Conservation (phyloP, 805 yeast species). For the Nakazawaea ambrosiae region DNA sequence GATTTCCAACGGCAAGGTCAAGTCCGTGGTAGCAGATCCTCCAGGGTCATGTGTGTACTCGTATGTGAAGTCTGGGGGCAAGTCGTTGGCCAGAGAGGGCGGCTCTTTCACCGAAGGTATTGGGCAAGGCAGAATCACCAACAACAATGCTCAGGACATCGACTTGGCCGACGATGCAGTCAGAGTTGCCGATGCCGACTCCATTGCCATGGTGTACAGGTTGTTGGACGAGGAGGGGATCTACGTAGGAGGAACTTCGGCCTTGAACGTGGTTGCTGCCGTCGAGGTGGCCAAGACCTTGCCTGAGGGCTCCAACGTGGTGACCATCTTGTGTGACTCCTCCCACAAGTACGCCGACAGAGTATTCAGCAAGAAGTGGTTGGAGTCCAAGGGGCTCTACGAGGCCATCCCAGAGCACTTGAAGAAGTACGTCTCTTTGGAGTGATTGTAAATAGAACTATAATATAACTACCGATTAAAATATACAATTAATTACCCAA, state of each 20-base stretch:
- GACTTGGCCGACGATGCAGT: constrained; percentile 75
- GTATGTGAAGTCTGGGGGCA: constrained; percentile 65
- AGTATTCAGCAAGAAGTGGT: constrained; percentile 72
- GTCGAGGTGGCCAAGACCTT: constrained; percentile 62
- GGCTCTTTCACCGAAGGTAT: constrained; percentile 92
- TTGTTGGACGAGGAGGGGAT: constrained; percentile 86
- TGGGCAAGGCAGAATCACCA: constrained; percentile 92
- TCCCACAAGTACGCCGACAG: constrained; percentile 86
- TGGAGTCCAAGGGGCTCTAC: constrained; percentile 59
- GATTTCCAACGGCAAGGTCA: constrained; percentile 52
- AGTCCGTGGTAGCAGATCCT: constrained; percentile 80
- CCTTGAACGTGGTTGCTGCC: constrained; percentile 88
- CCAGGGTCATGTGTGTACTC: constrained; percentile 86
- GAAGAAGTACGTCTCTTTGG: constrained; percentile 56
- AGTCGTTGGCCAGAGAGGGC: constrained; percentile 65
- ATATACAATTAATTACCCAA: background rate
- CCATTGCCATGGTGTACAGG: constrained; percentile 79
- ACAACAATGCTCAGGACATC: constrained; percentile 68
- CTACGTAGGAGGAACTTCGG: constrained; percentile 86
- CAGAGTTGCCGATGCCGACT: constrained; percentile 68
- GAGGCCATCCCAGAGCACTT: constrained; percentile 64
- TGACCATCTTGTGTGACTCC: constrained; percentile 83
- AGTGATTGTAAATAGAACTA: too few species aligned
- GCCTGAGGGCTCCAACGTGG: constrained; percentile 78
- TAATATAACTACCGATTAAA: background rate